Conservation (phyloP, 2,329 filamentous ascomycete genomes). For the Colletotrichum liriopes region DNA sequence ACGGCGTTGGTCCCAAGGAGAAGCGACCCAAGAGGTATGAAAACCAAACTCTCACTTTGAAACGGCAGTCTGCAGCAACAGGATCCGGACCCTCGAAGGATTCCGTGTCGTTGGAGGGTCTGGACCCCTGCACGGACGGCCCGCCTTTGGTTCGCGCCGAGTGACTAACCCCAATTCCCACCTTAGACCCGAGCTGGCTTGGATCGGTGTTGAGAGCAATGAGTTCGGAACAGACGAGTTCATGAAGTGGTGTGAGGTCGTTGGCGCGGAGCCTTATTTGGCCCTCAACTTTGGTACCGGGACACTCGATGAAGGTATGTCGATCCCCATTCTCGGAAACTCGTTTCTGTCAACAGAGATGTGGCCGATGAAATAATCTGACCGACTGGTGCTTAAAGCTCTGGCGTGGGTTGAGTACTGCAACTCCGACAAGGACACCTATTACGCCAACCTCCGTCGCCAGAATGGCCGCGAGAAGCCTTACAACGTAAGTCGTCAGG, state of each 20-base stretch:
- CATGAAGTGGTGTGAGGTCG: constrained; percentile 82
- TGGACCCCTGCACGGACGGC: constrained; percentile 6
- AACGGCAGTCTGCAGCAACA: not conserved
- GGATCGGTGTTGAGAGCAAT: constrained; percentile 84
- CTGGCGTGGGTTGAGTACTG: constrained; percentile 90
- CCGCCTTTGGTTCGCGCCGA: constrained; percentile 8
- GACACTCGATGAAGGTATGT: constrained; percentile 58
- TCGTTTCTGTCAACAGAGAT: not conserved
- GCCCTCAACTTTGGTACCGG: constrained; percentile 88
- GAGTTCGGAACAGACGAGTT: constrained; percentile 91
- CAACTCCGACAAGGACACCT: constrained; percentile 82
- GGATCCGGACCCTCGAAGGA: no score
- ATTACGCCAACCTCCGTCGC: constrained; percentile 86
- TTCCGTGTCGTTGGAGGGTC: not conserved
- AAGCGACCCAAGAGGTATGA: constrained; percentile 68
- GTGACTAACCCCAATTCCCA: constrained; percentile 26
- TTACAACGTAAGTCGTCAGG: constrained; percentile 66
- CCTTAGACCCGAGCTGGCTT: constrained; percentile 80
- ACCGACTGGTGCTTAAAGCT: constrained; percentile 48
- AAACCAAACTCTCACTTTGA: no score
- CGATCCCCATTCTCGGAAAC: not conserved
- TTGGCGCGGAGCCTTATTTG: constrained; percentile 84
- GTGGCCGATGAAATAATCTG: not conserved
- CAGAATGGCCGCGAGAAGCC: constrained; percentile 83
- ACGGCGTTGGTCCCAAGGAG: constrained; percentile 83